Evolutionary conservation across 108 stramenopile genomes (phyloP).

Genomic region (Phaeodactylum tricornutum): DNA sequence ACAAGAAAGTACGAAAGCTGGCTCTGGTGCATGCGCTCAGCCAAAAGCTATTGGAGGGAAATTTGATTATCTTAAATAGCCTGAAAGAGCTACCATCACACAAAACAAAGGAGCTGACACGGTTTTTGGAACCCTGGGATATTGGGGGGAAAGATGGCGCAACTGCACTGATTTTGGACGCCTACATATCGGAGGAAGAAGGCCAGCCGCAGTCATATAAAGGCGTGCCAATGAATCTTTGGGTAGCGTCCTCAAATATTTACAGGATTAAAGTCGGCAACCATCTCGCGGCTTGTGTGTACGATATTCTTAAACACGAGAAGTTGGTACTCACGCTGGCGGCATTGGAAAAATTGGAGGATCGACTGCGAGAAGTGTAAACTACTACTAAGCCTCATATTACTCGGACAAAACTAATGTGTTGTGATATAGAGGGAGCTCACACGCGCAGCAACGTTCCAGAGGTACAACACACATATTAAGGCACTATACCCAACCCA

Average conservation of each 20-base stretch:
- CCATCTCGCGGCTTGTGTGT: slow-evolving; percentile 52
- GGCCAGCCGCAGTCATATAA: slow-evolving; percentile 24
- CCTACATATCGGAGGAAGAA: slow-evolving; percentile 28
- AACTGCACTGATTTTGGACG: slow-evolving; percentile 60
- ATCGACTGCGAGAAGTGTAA: no score
- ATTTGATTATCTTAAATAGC: slow-evolving; percentile 54
- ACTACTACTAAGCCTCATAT: no score
- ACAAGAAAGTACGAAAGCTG: slow-evolving; percentile 72
- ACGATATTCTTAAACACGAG: slow-evolving; percentile 67
- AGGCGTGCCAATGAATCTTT: slow-evolving; percentile 62
- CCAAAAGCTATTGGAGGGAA: slow-evolving; percentile 79
- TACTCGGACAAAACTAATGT: no score
- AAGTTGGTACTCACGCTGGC: slow-evolving; percentile 57
- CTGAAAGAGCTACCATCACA: slow-evolving; percentile 37
- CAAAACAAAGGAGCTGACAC: slow-evolving; percentile 55
- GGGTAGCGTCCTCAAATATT: slow-evolving; percentile 57
- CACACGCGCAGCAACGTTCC: no score
- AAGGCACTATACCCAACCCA: no score
- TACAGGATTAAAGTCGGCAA: slow-evolving; percentile 49
- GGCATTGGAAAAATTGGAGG: slow-evolving; percentile 54
- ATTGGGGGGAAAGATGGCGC: slow-evolving; percentile 35
- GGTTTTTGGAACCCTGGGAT: slow-evolving; percentile 26
- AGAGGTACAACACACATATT: no score
- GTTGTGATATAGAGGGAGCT: no score
- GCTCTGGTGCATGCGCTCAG: slow-evolving; percentile 60